Evolutionary conservation across 2,329 filamentous ascomycete genomes (phyloP), one percentile per base, ranked within the genome.

Genomic region (Microcera coccophila): DNA sequence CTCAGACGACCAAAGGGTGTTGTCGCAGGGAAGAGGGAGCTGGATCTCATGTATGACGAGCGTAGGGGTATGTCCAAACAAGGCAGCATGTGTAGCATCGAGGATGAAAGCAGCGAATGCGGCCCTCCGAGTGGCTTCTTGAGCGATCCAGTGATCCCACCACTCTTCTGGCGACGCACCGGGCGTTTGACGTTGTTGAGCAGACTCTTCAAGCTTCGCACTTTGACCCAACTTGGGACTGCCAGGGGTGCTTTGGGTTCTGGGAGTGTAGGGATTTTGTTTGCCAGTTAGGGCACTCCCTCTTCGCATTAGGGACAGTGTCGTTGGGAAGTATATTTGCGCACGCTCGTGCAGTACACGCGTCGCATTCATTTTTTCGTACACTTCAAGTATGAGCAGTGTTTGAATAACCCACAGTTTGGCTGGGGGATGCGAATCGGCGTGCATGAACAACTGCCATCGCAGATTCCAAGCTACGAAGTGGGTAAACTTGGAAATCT

Each of bases 121-220:
- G 15, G 57, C 57, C 9, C 57, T 45, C 2, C 57, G 55, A 2
- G 57, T 60, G 3, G 57, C 57, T 47, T 60, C 57, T 36, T 59
- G 57, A 2, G 54, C 57, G 31, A 60, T 59, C 57, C 57, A 60
- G 26, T 60, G 55, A 38, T 60, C 55, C 57, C 57, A 60, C 57
- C 57, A 60, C 16, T 51, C 57, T 12, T 60, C 58, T 4, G 55
- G 58, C 0, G 37, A 50, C 3, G 51, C 47, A 20, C 58, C 48
- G 19, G 56, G 57, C 3, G 41, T 45, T 14, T 43, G 47, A 4
- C 46, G 44, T 14, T 44, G 47, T 10, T 54, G 19, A 7, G 38
- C 29, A 2, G 45, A 45, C 9, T 48, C 42, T n/a, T n/a, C n/a
- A 1, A 55, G 33, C 28, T 36, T 54, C 2, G 45, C 21, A 15